Conservation (phyloP, 805 yeast species). For the Pichia ethanolica region DNA sequence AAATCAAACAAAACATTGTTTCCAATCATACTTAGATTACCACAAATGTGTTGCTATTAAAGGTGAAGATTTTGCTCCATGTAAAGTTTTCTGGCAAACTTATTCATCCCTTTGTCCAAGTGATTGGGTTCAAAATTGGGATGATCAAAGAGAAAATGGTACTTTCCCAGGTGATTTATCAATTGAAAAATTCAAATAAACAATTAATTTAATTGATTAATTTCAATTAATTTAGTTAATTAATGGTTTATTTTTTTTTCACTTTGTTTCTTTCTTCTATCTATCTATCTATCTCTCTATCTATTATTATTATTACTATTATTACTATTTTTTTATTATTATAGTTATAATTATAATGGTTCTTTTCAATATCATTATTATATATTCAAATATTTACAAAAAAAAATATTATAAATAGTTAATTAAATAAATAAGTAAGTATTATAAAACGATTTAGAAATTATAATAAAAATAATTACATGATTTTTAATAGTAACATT, state of each 20-base stretch:
- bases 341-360: background rate
- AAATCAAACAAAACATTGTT: constrained; percentile 98
- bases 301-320: background rate
- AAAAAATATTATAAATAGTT: too few relatives aligned
- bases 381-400: too few relatives aligned
- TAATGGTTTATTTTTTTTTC: background rate
- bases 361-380: too few relatives aligned
- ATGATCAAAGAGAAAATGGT: constrained; percentile 61
- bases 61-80: constrained; percentile 98
- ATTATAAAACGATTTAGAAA: too few relatives aligned
- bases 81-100: constrained; percentile 89
- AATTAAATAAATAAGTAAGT: too few relatives aligned
- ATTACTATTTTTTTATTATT: background rate
- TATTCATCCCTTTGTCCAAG: constrained; percentile 80
- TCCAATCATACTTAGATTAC: constrained; percentile 96
- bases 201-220: too few relatives aligned
- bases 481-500: too few relatives aligned
- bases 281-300: background rate
- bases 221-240: background rate
- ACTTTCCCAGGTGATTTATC: constrained; percentile 35
- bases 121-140: constrained; percentile 84
- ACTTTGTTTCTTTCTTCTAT: background rate
- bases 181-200: constrained; percentile 25
- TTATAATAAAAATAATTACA: too few relatives aligned
- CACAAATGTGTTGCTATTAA: constrained; percentile 93